Percentiles rank a stretch among this genome's conserved stretches.
Evolutionary conservation across 805 yeast species (phyloP).

Genomic region (Nakazawaea wyomingensis): DNA sequence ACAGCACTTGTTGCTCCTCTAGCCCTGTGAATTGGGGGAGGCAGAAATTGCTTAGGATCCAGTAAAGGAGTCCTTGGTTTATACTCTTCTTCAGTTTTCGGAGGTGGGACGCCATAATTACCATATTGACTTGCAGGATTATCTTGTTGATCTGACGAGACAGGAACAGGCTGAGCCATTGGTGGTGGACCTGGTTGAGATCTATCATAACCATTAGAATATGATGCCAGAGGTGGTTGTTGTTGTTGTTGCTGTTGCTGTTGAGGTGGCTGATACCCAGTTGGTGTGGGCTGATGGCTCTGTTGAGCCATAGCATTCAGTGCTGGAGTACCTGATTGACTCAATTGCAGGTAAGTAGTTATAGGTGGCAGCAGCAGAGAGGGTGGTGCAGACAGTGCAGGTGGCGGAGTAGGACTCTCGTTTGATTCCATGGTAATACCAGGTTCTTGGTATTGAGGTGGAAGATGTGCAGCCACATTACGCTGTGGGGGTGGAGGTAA

Average conservation of each 20-base stretch:
- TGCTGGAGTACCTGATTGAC: slow-evolving; percentile 5
- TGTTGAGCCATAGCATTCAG: slow-evolving; percentile 9
- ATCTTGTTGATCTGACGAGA: background rate
- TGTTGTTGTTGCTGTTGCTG: background rate
- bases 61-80: slow-evolving; percentile 25
- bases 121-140: background rate
- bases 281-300: slow-evolving; percentile 10
- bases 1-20: slow-evolving; percentile 16
- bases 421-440: slow-evolving; percentile 7
- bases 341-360: slow-evolving; percentile 11
- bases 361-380: slow-evolving; percentile 17
- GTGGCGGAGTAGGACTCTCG: slow-evolving; percentile 3
- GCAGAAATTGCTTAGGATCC: slow-evolving; percentile 33
- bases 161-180: background rate
- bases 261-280: background rate
- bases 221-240: background rate
- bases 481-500: background rate
- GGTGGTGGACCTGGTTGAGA: slow-evolving; percentile 1
- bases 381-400: slow-evolving; percentile 3
- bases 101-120: slow-evolving; percentile 11
- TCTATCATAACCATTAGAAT: background rate
- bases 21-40: slow-evolving; percentile 35
- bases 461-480: slow-evolving; percentile 11
- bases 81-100: slow-evolving; percentile 8
- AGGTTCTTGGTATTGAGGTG: slow-evolving; percentile 15